Percentiles rank a stretch among this genome's conserved stretches.
Evolutionary conservation across 1,284 basidiomycete genomes (phyloP).

Genomic region (Gymnopus androsaceus): DNA sequence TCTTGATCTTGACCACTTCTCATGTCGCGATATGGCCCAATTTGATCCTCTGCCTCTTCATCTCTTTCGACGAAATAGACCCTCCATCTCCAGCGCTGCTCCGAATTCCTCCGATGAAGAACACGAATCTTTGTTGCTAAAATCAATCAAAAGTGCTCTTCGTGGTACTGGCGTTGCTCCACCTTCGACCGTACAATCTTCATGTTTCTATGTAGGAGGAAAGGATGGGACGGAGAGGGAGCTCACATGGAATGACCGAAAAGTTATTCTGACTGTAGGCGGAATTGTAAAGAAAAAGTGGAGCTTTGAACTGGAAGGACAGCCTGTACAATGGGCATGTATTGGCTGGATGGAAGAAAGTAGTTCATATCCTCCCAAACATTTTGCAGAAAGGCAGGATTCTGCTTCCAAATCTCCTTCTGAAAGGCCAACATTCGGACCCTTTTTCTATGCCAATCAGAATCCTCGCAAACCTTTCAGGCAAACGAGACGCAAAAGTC

Average conservation of each 20-base stretch:
- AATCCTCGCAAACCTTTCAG: constrained; percentile 33
- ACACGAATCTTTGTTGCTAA: constrained; percentile 46
- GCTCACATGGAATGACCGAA: constrained; percentile 71
- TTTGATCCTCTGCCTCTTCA: constrained; percentile 1
- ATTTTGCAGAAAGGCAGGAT: constrained; percentile 6
- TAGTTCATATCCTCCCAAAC: constrained; percentile 25
- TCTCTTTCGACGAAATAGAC: background rate
- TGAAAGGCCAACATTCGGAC: constrained; percentile 57
- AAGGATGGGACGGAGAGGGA: constrained; percentile 47
- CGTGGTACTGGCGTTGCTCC: constrained; percentile 48
- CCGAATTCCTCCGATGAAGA: background rate
- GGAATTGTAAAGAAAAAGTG: constrained; percentile 74
- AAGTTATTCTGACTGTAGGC: constrained; percentile 70
- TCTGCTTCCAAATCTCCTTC: constrained; percentile 25
- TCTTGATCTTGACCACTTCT: too few species aligned
- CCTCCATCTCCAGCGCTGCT: background rate
- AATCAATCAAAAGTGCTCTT: constrained; percentile 52
- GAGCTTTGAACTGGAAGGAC: constrained; percentile 70
- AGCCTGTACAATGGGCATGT: constrained; percentile 76
- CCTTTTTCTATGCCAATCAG: constrained; percentile 47
- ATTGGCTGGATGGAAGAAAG: constrained; percentile 71
- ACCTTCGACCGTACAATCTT: constrained; percentile 37
- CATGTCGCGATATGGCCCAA: constrained; percentile 8
- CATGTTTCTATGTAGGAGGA: constrained; percentile 37
- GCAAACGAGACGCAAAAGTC: constrained; percentile 39